Evolutionary conservation across 345 rosid species (phyloP), one percentile per base, ranked within the genome.

Genomic region (Dimocarpus longan): DNA sequence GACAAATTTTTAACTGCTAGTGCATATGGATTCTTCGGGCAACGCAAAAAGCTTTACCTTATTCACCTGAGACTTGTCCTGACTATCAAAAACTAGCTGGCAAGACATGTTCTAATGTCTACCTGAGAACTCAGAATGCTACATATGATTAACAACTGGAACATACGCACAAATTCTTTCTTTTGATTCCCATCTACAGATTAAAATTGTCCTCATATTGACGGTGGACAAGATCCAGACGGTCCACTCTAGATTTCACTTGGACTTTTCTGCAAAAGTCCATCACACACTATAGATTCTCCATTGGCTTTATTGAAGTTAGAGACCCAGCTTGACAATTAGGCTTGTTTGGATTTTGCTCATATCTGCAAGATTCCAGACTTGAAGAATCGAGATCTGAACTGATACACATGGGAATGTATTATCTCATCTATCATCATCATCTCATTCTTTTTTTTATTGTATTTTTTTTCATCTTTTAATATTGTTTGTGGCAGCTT

Each of bases 391-490:
- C 65, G 18, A 32, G 66, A 72, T 76, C 76, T 54, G 66, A 57
- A 7, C n/a, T 48, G 40, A 56, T 32, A 4, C 77, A 82, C 86
- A 76, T 78, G 83, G 80, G 74, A 68, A 65, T 76, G 73, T 81
- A 64, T 10, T 18, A 62, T 70, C 77, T 66, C 76, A 77, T 72
- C 71, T 40, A 28, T 4, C 57, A 13, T 66, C 68, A 50, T 54
- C 48, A 66, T 78, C 68, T 60, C 21, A 5, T 44, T 24, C 54
- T 48, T 70, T 8, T 3, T 24, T 32, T n/a, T 2, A 10, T 24
- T 22, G 22, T n/a, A 24, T 48, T 1, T n/a, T 22, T 50, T 46
- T 15, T n/a, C 10, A 8, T 10, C 19, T 75, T 72, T 46, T 12
- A 67, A 59, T 68, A 79, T 62, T 60, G 12, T 39, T 44, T 60